Evolutionary conservation across 1,284 basidiomycete species (phyloP).

Genomic region (Tetrapyrgos nigripes): DNA sequence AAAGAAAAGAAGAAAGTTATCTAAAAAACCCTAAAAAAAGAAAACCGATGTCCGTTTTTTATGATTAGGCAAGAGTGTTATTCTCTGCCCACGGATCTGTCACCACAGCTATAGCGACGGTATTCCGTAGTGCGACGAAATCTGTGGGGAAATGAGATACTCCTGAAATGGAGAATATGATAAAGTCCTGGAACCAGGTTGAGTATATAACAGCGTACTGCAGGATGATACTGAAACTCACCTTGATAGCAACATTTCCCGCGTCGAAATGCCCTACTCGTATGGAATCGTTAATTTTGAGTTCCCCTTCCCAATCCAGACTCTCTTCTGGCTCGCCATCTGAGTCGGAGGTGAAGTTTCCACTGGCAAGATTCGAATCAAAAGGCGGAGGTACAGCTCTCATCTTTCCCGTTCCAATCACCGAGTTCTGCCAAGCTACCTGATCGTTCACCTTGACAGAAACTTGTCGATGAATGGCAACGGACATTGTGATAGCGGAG

Average conservation of each 20-base stretch:
- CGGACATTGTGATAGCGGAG: slow-evolving; percentile 11
- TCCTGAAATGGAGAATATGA: neutral
- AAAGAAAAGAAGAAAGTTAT: no score
- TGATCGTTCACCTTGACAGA: slow-evolving; percentile 18
- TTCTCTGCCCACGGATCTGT: slow-evolving; percentile 16
- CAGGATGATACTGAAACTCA: neutral
- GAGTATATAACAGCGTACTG: no score
- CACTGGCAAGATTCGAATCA: neutral
- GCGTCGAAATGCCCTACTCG: slow-evolving; percentile 16
- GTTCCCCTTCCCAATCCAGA: slow-evolving; percentile 15
- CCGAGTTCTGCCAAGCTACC: slow-evolving; percentile 13
- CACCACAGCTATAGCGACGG: slow-evolving; percentile 13
- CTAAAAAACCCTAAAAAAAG: no score
- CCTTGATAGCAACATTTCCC: slow-evolving; percentile 6
- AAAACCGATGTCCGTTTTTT: no score
- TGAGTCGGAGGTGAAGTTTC: neutral
- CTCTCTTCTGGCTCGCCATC: neutral
- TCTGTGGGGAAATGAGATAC: neutral
- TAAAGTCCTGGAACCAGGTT: neutral
- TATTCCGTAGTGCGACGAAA: slow-evolving; percentile 14
- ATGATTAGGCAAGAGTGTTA: neutral
- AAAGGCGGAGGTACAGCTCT: slow-evolving; percentile 19
- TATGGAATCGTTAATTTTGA: slow-evolving; percentile 7
- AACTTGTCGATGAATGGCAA: slow-evolving; percentile 24
- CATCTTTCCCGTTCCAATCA: slow-evolving; percentile 19